A percentile compares a stretch with the other conserved stretches of the same genome.
Evolutionary conservation across 2,329 filamentous ascomycete genomes (phyloP).

Genomic region (Pestalotiopsis sp.): DNA sequence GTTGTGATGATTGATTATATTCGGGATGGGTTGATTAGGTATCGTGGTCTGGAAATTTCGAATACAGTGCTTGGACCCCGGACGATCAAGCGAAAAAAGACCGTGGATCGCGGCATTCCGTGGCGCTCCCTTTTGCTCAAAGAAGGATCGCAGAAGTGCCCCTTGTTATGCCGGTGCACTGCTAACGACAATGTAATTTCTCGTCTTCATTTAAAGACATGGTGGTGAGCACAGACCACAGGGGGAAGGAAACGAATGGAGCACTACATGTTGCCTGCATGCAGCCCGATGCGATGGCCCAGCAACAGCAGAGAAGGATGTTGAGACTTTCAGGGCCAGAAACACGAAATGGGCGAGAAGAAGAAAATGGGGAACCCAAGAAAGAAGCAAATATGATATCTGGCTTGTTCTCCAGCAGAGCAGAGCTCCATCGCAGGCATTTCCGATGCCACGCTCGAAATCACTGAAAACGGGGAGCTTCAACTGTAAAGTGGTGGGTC

Average conservation of each 20-base stretch:
- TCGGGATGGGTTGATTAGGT: not conserved
- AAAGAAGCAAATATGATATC: not conserved
- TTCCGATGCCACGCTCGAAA: not conserved
- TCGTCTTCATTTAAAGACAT: conserved; percentile 30
- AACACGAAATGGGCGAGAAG: not conserved
- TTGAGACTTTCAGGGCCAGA: not conserved
- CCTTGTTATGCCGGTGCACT: conserved; percentile 25
- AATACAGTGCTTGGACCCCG: conserved; percentile 5
- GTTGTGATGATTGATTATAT: not conserved
- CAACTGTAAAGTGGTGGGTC: not conserved
- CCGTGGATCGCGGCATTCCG: conserved; percentile 3
- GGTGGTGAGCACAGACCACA: conserved; percentile 27
- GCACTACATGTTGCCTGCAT: not conserved
- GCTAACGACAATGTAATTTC: conserved; percentile 34
- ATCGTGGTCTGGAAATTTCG: not conserved
- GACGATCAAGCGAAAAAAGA: not conserved
- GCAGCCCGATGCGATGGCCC: not conserved
- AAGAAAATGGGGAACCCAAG: not conserved
- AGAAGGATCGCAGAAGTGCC: conserved; percentile 4
- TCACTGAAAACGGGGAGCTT: not conserved
- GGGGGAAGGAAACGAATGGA: conserved; percentile 12
- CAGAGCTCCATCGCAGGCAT: conserved; percentile 1
- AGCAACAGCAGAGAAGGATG: not conserved
- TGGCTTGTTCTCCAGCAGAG: not conserved
- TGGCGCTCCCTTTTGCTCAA: conserved; percentile 13